Evolutionary conservation across 345 rosid genomes (phyloP).

Genomic region (Salix suchowensis): DNA sequence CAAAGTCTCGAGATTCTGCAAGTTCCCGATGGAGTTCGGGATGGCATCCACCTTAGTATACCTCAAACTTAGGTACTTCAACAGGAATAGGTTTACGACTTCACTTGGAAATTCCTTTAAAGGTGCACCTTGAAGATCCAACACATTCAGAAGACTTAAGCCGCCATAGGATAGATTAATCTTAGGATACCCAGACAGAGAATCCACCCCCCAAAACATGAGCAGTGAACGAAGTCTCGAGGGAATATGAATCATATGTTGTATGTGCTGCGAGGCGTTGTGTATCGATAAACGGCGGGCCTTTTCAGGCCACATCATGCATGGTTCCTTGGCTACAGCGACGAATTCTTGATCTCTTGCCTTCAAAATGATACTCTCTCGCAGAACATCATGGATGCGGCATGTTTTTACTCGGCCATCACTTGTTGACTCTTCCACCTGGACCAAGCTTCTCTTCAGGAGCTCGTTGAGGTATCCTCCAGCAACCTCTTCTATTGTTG

Average conservation of each 20-base stretch:
- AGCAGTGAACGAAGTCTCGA: slow-evolving; percentile 18
- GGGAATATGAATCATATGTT: not conserved
- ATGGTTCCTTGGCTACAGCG: not conserved
- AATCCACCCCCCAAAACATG: slow-evolving; percentile 15
- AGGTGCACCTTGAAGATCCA: no score
- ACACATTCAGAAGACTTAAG: no score
- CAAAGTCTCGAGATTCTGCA: slow-evolving; percentile 7
- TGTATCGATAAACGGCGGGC: slow-evolving; percentile 12
- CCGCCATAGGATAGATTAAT: no score
- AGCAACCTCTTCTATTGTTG: not conserved
- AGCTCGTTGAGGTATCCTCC: not conserved
- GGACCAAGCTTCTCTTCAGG: slow-evolving; percentile 9
- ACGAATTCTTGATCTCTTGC: slow-evolving; percentile 10
- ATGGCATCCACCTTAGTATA: not conserved
- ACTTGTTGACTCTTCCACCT: not conserved
- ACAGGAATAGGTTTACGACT: no score
- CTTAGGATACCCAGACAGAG: no score
- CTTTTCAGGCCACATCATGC: not conserved
- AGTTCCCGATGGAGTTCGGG: slow-evolving; percentile 2
- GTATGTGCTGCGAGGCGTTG: not conserved
- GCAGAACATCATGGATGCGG: slow-evolving; percentile 2
- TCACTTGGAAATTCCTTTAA: no score
- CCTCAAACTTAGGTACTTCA: not conserved
- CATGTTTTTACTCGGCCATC: slow-evolving; percentile 9
- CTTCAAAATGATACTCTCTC: not conserved